A percentile compares a stretch with the other conserved stretches of the same genome.
Conservation (phyloP, 2,329 filamentous ascomycete species). For the Aspergillaceae sp. region DNA sequence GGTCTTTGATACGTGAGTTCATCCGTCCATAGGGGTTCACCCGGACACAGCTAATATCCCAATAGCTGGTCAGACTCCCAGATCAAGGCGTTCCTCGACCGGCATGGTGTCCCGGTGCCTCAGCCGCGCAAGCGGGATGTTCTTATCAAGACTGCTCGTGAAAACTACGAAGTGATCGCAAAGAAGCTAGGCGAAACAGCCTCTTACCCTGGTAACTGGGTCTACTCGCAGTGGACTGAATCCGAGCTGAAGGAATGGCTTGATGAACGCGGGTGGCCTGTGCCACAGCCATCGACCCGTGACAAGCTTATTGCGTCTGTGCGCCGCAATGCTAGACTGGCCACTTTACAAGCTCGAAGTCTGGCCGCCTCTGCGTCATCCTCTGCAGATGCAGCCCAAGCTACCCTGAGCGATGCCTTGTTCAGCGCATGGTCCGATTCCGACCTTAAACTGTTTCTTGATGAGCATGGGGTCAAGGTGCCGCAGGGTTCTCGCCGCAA, state of each 20-base stretch:
- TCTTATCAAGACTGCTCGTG: conserved; percentile 66
- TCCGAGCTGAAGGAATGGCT: conserved; percentile 93
- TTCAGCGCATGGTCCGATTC: conserved; percentile 86
- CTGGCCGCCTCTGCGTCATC: conserved; percentile 53
- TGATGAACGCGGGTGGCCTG: conserved; percentile 76
- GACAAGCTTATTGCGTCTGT: conserved; percentile 84
- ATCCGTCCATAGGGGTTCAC: background rate
- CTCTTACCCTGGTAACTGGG: conserved; percentile 89
- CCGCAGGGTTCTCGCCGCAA: conserved; percentile 88
- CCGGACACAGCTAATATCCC: conserved; percentile 26
- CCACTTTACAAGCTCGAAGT: conserved; percentile 59
- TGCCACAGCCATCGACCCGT: conserved; percentile 72
- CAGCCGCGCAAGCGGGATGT: conserved; percentile 80
- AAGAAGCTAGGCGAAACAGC: conserved; percentile 67
- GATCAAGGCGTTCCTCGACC: conserved; percentile 86
- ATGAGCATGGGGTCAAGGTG: conserved; percentile 81
- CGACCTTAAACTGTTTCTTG: conserved; percentile 83
- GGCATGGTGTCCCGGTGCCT: conserved; percentile 75
- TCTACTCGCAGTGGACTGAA: conserved; percentile 84
- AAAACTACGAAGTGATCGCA: conserved; percentile 71
- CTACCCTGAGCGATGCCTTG: conserved; percentile 69
- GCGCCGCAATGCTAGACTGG: conserved; percentile 80
- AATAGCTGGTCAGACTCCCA: conserved; percentile 82
- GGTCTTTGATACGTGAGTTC: conserved; percentile 70
- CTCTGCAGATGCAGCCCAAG: conserved; percentile 60